Conservation (phyloP, 768 basidiomycete genomes). For the Tricholoma flavovirens region DNA sequence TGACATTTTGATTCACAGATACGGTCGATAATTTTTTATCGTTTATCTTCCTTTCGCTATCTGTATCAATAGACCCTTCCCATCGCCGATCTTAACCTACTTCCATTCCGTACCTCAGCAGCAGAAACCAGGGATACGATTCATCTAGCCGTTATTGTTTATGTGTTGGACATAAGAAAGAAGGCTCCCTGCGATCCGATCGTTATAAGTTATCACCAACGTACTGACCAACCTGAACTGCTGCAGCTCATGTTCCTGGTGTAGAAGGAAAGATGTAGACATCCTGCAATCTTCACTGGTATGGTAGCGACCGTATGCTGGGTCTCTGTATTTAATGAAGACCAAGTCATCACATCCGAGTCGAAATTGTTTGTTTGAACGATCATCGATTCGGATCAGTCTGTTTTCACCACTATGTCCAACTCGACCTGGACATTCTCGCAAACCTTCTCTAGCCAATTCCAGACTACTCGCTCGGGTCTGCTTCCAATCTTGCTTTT, state of each 20-base stretch:
- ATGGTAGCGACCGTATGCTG: no score
- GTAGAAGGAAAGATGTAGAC: no score
- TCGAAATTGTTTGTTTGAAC: neutral
- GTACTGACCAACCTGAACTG: no score
- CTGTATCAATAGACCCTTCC: neutral
- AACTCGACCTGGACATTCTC: slow-evolving; percentile 39
- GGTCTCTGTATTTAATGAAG: no score
- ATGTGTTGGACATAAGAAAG: no score
- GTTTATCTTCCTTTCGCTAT: neutral
- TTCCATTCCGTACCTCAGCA: neutral
- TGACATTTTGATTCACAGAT: slow-evolving; percentile 23
- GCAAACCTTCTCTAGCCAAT: slow-evolving; percentile 44
- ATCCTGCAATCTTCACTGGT: no score
- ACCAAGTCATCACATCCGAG: no score
- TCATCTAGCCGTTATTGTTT: no score
- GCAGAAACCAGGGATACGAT: no score
- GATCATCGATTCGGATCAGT: neutral
- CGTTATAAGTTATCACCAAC: no score
- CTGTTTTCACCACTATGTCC: slow-evolving; percentile 16
- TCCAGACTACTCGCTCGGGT: slow-evolving; percentile 49
- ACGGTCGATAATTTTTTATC: slow-evolving; percentile 26
- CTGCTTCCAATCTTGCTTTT: slow-evolving; percentile 23
- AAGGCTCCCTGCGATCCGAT: no score
- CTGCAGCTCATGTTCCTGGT: no score
- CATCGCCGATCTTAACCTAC: neutral